Conservation (phyloP, 495 filamentous ascomycete species). For the Hypoxylon cercidicola region DNA sequence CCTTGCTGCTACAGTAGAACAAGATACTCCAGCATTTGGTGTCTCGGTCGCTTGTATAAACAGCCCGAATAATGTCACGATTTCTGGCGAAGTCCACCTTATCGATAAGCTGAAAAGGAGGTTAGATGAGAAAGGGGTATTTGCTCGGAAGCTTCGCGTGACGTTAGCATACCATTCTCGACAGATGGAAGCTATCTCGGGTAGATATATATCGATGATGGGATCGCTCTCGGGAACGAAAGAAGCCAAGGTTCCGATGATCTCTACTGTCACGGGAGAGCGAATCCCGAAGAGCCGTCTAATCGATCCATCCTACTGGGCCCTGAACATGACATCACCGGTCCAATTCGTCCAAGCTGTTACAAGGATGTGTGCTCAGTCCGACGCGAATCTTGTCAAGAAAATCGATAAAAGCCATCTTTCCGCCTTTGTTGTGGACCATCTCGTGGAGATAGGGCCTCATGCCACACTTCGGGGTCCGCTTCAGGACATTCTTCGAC, state of each 20-base stretch:
- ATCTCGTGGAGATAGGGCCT: slow-evolving; percentile 70
- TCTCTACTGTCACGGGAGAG: slow-evolving; percentile 18
- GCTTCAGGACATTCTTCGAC: not conserved
- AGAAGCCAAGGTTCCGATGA: slow-evolving; percentile 37
- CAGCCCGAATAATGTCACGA: slow-evolving; percentile 53
- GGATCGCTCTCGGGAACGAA: slow-evolving; percentile 13
- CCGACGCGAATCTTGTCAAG: no score
- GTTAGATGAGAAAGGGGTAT: slow-evolving; percentile 45
- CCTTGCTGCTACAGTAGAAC: slow-evolving; percentile 11
- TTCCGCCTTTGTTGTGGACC: no score
- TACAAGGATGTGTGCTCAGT: no score
- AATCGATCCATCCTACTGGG: slow-evolving; percentile 21
- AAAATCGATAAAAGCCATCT: no score
- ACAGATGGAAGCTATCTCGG: slow-evolving; percentile 48
- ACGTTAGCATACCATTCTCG: slow-evolving; percentile 53
- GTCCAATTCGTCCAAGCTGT: slow-evolving; percentile 20
- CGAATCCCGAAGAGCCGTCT: not conserved
- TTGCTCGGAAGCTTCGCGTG: slow-evolving; percentile 51
- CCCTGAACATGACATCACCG: slow-evolving; percentile 18
- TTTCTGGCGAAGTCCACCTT: slow-evolving; percentile 47
- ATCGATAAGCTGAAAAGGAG: slow-evolving; percentile 46
- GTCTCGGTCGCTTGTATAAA: slow-evolving; percentile 58
- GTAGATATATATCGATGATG: slow-evolving; percentile 43
- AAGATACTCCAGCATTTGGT: slow-evolving; percentile 13
- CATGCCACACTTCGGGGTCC: slow-evolving; percentile 68